A percentile compares a stretch with the other conserved stretches of the same genome.
Conservation (phyloP, 805 yeast species). For the Wickerhamiella sorbophila region DNA sequence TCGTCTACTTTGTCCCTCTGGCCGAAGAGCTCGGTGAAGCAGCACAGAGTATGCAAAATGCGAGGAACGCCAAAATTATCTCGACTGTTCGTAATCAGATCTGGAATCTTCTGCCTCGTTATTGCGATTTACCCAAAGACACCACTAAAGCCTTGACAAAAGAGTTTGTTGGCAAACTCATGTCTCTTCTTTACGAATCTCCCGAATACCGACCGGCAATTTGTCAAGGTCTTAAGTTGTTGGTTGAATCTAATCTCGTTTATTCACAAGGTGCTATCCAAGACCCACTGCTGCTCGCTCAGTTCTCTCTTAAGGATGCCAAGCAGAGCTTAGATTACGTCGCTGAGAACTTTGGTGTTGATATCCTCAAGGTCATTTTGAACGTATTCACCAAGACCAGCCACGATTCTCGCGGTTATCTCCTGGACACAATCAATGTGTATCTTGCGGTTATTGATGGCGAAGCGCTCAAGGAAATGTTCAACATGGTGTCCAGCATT, state of each 20-base stretch:
- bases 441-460: slow-evolving; percentile 56
- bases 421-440: slow-evolving; percentile 74
- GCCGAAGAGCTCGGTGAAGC: slow-evolving; percentile 22
- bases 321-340: slow-evolving; percentile 46
- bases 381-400: slow-evolving; percentile 81
- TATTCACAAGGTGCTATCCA: slow-evolving; percentile 44
- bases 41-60: slow-evolving; percentile 20
- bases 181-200: slow-evolving; percentile 59
- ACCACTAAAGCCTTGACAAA: slow-evolving; percentile 48
- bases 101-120: slow-evolving; percentile 83
- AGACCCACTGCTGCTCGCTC: slow-evolving; percentile 46
- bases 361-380: slow-evolving; percentile 72
- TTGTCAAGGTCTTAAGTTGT: slow-evolving; percentile 62
- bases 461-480: slow-evolving; percentile 57
- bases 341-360: slow-evolving; percentile 40
- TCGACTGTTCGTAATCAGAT: slow-evolving; percentile 80
- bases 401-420: slow-evolving; percentile 69
- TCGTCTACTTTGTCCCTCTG: slow-evolving; percentile 51
- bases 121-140: slow-evolving; percentile 77
- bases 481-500: slow-evolving; percentile 71
- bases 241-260: slow-evolving; percentile 62
- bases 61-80: slow-evolving; percentile 63
- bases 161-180: slow-evolving; percentile 59
- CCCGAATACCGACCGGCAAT: slow-evolving; percentile 66
- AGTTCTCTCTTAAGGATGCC: slow-evolving; percentile 45